Evolutionary conservation across 2,329 filamentous ascomycete genomes (phyloP).

Genomic region (Pseudopithomyces chartarum): DNA sequence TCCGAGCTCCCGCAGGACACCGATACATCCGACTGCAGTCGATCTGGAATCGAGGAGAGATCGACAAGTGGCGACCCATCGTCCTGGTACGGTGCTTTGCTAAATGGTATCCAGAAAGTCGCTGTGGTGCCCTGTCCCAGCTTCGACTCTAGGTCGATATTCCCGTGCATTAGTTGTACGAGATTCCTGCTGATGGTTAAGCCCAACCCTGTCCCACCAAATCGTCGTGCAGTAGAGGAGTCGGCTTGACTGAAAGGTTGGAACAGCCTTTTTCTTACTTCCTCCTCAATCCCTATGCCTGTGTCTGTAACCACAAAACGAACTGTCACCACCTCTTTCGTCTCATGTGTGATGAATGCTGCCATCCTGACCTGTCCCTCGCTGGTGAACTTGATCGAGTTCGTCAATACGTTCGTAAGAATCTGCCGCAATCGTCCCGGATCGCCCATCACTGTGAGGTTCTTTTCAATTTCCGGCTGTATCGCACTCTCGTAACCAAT

Average conservation of each 20-base stretch:
- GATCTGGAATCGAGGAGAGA: constrained; percentile 68
- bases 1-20: constrained; percentile 72
- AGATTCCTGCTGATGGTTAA: constrained; percentile 80
- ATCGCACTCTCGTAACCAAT: constrained; percentile 73
- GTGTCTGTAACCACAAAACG: constrained; percentile 77
- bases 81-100: constrained; percentile 65
- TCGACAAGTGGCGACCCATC: constrained; percentile 61
- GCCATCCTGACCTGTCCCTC: constrained; percentile 59
- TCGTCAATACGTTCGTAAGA: constrained; percentile 75
- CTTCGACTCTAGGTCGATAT: constrained; percentile 72
- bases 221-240: constrained; percentile 76
- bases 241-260: constrained; percentile 84
- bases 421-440: constrained; percentile 84
- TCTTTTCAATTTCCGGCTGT: constrained; percentile 64
- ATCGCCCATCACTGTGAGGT: constrained; percentile 83
- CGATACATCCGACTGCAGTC: constrained; percentile 62
- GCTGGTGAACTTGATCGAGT: constrained; percentile 48
- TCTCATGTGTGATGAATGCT: constrained; percentile 67
- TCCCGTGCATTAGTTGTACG: constrained; percentile 77
- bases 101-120: constrained; percentile 78
- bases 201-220: constrained; percentile 78
- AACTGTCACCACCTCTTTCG: constrained; percentile 67
- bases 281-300: constrained; percentile 80
- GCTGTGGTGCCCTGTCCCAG: constrained; percentile 73
- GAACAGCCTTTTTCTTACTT: constrained; percentile 74